Evolutionary conservation across 2,329 filamentous ascomycete species (phyloP).

Genomic region (Diaporthe citrichinensis): DNA sequence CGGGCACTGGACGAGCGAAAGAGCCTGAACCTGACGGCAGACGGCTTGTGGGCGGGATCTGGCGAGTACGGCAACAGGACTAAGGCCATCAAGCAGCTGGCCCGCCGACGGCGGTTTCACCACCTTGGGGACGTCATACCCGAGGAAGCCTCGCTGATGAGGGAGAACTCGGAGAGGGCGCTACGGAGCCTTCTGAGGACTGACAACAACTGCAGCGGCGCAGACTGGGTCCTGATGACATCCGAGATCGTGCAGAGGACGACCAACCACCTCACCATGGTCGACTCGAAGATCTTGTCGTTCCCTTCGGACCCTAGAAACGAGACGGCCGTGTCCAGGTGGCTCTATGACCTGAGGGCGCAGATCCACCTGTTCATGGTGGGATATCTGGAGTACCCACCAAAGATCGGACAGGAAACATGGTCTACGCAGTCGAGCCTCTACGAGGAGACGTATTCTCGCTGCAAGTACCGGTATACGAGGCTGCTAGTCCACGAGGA

Average conservation of each 20-base stretch:
- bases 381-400: constrained; percentile 61
- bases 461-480: constrained; percentile 59
- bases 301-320: constrained; percentile 45
- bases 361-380: constrained; percentile 60
- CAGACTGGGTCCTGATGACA: constrained; percentile 60
- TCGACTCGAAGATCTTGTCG: constrained; percentile 49
- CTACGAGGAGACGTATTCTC: constrained; percentile 55
- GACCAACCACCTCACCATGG: constrained; percentile 50
- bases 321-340: constrained; percentile 46
- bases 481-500: constrained; percentile 50
- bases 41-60: constrained; percentile 55
- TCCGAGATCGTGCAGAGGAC: constrained; percentile 59
- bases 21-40: constrained; percentile 57
- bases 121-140: constrained; percentile 51
- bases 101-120: constrained; percentile 55
- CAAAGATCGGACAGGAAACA: constrained; percentile 33
- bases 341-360: constrained; percentile 52
- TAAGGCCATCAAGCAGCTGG: constrained; percentile 51
- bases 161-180: constrained; percentile 49
- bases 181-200: constrained; percentile 47
- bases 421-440: constrained; percentile 53
- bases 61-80: constrained; percentile 45
- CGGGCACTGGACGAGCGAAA: constrained; percentile 52
- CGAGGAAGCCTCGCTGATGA: constrained; percentile 53
- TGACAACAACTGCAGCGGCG: constrained; percentile 52